phyloP scores from a whole-genome alignment of 2,329 filamentous ascomycete genomes.

The Trichoderma harzianum region DNA sequence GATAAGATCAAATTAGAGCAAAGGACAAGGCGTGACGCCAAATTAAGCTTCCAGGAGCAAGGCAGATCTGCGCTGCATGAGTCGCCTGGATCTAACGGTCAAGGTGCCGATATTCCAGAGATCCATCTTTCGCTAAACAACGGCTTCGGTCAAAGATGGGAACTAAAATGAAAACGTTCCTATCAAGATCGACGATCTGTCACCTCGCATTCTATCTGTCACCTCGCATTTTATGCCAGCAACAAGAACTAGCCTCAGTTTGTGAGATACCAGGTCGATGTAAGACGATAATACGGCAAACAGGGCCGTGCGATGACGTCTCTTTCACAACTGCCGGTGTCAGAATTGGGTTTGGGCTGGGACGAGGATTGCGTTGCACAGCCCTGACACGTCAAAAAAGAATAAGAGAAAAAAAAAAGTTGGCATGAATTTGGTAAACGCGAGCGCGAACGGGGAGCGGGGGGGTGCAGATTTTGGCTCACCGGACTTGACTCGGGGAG shows the following conservation, averaged over 20 bases:
- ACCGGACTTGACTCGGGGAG: constrained; percentile 12
- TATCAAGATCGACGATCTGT: not conserved
- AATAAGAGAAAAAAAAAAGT: not conserved
- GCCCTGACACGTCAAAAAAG: not conserved
- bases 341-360: not conserved
- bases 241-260: not conserved
- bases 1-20: not conserved
- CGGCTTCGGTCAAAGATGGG: not conserved
- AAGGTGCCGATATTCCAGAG: not conserved
- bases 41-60: not conserved
- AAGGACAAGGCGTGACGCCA: not conserved
- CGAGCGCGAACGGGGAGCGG: not conserved
- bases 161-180: not conserved
- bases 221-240: not conserved
- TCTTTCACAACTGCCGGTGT: not conserved
- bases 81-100: not conserved
- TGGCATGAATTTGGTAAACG: not conserved
- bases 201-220: not conserved
- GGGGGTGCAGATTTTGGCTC: not conserved
- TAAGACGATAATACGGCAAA: not conserved
- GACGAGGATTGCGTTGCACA: not conserved
- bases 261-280: not conserved
- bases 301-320: not conserved
- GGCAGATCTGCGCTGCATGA: not conserved
- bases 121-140: not conserved